These are phyloP conservation scores for Candida sanyiensis DNA, from an alignment of 805 yeast genomes.

Conservation along the genomic window DNA sequence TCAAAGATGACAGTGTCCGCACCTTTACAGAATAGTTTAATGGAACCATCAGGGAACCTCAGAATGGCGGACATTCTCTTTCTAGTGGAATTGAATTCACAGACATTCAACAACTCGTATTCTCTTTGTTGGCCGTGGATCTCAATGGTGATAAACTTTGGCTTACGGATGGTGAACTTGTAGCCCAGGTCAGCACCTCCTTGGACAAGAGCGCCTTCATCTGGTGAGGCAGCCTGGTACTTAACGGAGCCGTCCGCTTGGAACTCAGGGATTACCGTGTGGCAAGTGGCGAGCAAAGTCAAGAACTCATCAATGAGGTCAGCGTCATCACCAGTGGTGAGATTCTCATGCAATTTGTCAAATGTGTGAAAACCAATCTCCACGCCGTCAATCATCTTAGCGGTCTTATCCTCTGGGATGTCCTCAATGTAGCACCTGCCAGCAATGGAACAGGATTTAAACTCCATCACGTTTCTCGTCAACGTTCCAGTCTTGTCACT, in stretches of 20 bases:
- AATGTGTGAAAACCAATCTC: conserved; percentile 77
- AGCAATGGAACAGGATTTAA: conserved; percentile 86
- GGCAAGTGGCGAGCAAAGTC: conserved; percentile 84
- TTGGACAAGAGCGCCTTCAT: conserved; percentile 96
- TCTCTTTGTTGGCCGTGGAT: conserved; percentile 43
- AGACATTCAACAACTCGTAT: conserved; percentile 79
- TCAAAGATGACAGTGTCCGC: conserved; percentile 96
- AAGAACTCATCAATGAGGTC: conserved; percentile 66
- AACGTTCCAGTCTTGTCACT: conserved; percentile 97
- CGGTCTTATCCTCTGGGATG: conserved; percentile 86
- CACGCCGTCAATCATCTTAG: conserved; percentile 68
- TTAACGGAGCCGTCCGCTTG: conserved; percentile 60
- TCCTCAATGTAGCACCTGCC: conserved; percentile 84
- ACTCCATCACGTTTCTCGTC: conserved; percentile 95
- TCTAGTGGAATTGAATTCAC: conserved; percentile 96
- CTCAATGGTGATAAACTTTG: conserved; percentile 69
- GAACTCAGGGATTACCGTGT: conserved; percentile 93
- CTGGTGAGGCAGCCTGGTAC: conserved; percentile 98
- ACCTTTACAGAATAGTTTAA: conserved; percentile 88
- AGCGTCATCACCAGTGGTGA: conserved; percentile 41
- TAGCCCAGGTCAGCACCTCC: conserved; percentile 92
- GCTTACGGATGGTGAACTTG: conserved; percentile 77
- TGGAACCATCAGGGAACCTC: conserved; percentile 89
- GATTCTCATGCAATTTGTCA: conserved; percentile 49
- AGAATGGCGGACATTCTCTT: conserved; percentile 96